Conservation (phyloP, 345 rosid genomes). For the Viola odorata region DNA sequence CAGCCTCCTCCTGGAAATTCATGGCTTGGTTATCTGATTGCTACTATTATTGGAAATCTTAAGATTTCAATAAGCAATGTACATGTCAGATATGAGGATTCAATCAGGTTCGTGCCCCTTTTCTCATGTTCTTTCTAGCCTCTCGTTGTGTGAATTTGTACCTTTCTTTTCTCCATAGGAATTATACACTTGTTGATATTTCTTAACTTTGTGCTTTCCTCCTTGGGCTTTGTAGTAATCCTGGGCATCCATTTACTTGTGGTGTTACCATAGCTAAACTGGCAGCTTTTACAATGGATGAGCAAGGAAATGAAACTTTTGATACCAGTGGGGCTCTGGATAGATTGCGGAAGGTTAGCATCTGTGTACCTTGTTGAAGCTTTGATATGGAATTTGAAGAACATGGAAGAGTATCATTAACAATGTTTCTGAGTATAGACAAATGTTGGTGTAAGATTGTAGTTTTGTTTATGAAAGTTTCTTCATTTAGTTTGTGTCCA, state of each 20-base stretch:
- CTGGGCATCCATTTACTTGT: slow-evolving; percentile 79
- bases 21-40: slow-evolving; percentile 90
- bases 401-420: no score
- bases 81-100: slow-evolving; percentile 95
- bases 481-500: no score
- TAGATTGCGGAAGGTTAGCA: slow-evolving; percentile 78
- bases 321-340: slow-evolving; percentile 98
- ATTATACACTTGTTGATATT: no score
- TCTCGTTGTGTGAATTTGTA: neutral
- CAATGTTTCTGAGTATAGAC: no score
- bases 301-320: slow-evolving; percentile 92
- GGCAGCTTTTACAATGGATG: slow-evolving; percentile 98
- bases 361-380: no score
- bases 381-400: no score
- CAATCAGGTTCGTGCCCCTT: slow-evolving; percentile 53
- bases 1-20: slow-evolving; percentile 83
- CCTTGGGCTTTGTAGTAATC: slow-evolving; percentile 51
- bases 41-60: slow-evolving; percentile 93
- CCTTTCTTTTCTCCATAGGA: no score
- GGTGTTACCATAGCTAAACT: slow-evolving; percentile 94
- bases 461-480: no score
- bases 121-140: slow-evolving; percentile 1
- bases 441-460: no score
- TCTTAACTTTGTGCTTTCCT: no score
- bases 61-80: slow-evolving; percentile 97